Evolutionary conservation across 2,329 filamentous ascomycete genomes (phyloP), one percentile per base, ranked within the genome.

Genomic region (Zalaria obscura): DNA sequence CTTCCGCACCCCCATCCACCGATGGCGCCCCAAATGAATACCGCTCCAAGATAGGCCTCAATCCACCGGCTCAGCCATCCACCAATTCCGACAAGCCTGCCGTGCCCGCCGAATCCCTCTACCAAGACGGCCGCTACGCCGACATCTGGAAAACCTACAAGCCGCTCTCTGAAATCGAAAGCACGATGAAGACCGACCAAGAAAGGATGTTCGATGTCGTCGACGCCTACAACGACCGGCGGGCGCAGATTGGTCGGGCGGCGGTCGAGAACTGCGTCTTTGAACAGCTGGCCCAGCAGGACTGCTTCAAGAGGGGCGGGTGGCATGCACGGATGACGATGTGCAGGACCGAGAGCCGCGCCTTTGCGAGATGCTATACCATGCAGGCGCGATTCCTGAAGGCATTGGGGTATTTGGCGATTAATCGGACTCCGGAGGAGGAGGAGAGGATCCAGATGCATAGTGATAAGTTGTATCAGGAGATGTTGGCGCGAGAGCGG

Each of bases 371-470:
- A 50, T 98, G 91, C 66, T 94, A 91, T 59, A 80, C 73, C 41
- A 87, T 88, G 67, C 91, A 98, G 65, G 78, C 77, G 75, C 82
- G 89, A 60, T 88, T 98, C 52, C 66, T 98, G 27, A 87, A 89
- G 61, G 87, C 88, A 1, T 65, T 98, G 11, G 91, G 91, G 4
- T 96, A 95, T 58, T 73, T 93, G 5, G 76, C 75, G 26, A 67
- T 75, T 47, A 74, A 81, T 36, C 74, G 78, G 25, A 67, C 79
- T 5, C 65, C 71, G 0, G 72, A 78, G 27, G 72, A 83, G 40
- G 83, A 94, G 52, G 88, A 95, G 59, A 76, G 81, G 51, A 41
- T 98, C 47, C 91, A 96, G 63, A 85, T 96, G 80, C 88, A 95
- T 60, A 89, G 89, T 45, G 91, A 98, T 65, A 76, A 76, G 48